Evolutionary conservation across 2,329 filamentous ascomycete species (phyloP), one percentile per base, ranked within the genome.

Genomic region (Cyphellophora attinorum): DNA sequence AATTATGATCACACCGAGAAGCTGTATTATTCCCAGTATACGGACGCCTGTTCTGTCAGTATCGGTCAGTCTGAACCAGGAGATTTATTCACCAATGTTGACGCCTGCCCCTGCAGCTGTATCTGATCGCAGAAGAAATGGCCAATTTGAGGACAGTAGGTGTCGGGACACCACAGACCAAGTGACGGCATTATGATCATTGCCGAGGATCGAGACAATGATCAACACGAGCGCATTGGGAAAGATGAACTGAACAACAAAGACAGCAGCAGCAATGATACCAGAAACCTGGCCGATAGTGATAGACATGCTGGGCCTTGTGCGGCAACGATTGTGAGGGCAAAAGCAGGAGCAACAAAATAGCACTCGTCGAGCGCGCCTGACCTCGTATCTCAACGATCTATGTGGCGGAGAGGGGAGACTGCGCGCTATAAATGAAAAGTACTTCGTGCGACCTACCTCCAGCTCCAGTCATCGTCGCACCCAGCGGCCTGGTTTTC

Each of bases 241-340:
- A 25, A 55, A 47, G 21, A 57, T 49, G 28, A 61, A 42, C 38
- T 58, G 57, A 13, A 61, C 59, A 11, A 60, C 23, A 35, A 56
- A 55, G 19, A 62, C 48, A 10, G 44, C 55, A 2, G 57, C 56
- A 14, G 59, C 58, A 31, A 64, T 61, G 25, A 61, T 51, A 34
- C 58, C 61, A 23, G 60, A 59, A 11, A 61, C 56, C 35, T 61
- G 47, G 29, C 55, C 58, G 19, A 64, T 48, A 2, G 57, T 60
- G 16, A 56, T 8, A n/a, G 21, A 8, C 21, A 25, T 25, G 8
- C 8, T 25, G 21, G 21, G n/a, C n/a, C n/a, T n/a, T n/a, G n/a
- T n/a, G n/a, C n/a, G n/a, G n/a, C n/a, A n/a, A n/a, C n/a, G n/a
- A n/a, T n/a, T n/a, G n/a, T n/a, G n/a, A n/a, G n/a, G n/a, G n/a